Evolutionary conservation across 169 alveolate species (phyloP), one percentile per base, ranked within the genome.

Genomic region (Eimeria falciformis): DNA sequence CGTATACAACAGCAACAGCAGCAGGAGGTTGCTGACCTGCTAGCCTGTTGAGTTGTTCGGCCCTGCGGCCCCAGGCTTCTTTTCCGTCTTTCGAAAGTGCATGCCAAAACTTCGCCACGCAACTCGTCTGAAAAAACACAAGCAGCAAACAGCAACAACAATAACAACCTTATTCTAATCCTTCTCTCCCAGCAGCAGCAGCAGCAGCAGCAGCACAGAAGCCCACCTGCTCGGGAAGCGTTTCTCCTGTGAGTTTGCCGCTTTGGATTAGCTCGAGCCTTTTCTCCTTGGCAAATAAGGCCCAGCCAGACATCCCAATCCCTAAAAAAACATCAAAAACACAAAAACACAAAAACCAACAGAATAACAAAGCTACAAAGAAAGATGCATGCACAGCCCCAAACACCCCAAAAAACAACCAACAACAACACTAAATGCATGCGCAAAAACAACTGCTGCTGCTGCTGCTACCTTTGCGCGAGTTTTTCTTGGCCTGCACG

Each of bases 291-390:
- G 92, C 85, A 71, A 86, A 86, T 27, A 86, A 62, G 27, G 92
- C 92, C 92, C 92, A 86, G 56, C 92, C 92, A 11, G 86, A 68
- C 92, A 86, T 86, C 47, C 92, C 92, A 45, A 86, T 73, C 17
- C 92, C 92, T 55, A 65, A 29, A 75, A 65, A 29, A 21, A 47
- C 66, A 17, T n/a, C 40, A 45, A 5, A 5, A 21, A 65, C 62
- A 37, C 23, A 6, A 43, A 50, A 12, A 50, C 62, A 50, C 62
- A 50, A 50, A 50, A 50, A 50, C 23, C 18, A 12, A 50, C 62
- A n/a, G n/a, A n/a, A n/a, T 12, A 50, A 50, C 23, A 1, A 1
- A n/a, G n/a, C n/a, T n/a, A 50, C 62, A 50, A 12, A 50, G 3
- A 50, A 21, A 21, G 62, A n/a, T n/a, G n/a, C n/a, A n/a, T 21